Evolutionary conservation across 2,329 filamentous ascomycete genomes (phyloP).

Genomic region (Fonsecaea erecta): DNA sequence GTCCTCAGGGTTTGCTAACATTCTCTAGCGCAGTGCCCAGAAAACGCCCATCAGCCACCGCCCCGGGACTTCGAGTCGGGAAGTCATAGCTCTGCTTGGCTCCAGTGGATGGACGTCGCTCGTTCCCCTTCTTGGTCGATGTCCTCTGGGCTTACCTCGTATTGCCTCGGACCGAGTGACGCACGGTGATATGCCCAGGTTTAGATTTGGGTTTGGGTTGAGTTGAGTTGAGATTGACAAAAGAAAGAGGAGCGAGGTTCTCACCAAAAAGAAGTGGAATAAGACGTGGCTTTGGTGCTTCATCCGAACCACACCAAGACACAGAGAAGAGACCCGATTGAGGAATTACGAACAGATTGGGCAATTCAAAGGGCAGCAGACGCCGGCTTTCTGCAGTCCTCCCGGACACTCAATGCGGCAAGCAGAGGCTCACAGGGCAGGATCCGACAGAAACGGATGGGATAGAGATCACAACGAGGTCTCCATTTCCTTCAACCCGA

Average conservation of each 20-base stretch:
- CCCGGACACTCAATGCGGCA: not conserved
- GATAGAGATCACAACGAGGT: not conserved
- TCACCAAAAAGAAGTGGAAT: not conserved
- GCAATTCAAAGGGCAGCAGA: not conserved
- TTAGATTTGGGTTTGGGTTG: too few species aligned
- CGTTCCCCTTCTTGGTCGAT: not conserved
- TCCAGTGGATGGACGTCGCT: conserved; percentile 3
- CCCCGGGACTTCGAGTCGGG: conserved; percentile 5
- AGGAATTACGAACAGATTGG: not conserved
- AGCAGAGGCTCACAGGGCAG: not conserved
- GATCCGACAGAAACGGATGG: not conserved
- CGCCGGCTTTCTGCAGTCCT: not conserved
- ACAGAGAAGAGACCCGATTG: not conserved
- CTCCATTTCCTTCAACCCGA: not conserved
- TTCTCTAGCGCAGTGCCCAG: conserved; percentile 18
- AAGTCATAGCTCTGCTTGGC: conserved; percentile 10
- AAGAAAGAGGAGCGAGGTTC: not conserved
- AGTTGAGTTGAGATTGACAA: not conserved
- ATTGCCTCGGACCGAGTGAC: conserved; percentile 8
- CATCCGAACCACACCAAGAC: not conserved
- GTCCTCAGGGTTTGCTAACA: not conserved
- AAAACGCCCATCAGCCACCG: not conserved
- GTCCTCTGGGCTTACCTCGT: not conserved
- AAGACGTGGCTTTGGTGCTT: not conserved
- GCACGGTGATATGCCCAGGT: not conserved